Evolutionary conservation across 2,329 filamentous ascomycete species (phyloP), one percentile per base, ranked within the genome.

Genomic region (Mycogone perniciosa): DNA sequence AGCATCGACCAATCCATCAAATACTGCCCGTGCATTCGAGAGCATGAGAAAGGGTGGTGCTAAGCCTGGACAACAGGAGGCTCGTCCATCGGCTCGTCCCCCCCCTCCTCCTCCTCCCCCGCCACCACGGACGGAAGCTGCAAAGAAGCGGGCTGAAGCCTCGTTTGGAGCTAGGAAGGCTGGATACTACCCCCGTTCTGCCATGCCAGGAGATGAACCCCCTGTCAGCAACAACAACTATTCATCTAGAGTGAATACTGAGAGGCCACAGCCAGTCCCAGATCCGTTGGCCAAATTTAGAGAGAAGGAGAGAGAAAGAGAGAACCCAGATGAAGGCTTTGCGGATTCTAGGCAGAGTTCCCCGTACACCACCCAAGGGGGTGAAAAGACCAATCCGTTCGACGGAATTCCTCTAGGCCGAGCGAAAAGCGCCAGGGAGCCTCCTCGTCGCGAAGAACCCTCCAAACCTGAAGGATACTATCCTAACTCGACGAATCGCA

Each of bases 361-460:
- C 5, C 79, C 80, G 0, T 84, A 84, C 59, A 71, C 73, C 39
- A 74, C 71, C 1, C 72, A 76, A 31, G 72, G 77, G 9, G 79
- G 81, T 33, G 81, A 84, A 62, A 83, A 77, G 65, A 76, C 78
- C 4, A 76, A 81, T 42, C 74, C 78, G 0, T 81, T 80, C 52
- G 78, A 80, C 41, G 74, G 71, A 2, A 64, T 62, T 6, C 60
- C 69, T 7, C 51, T 76, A n/a, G 66, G 67, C 44, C 68, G 76
- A n/a, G 67, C 74, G 4, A 71, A 69, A 54, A 79, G 75, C 62
- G 71, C 70, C 13, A 70, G 73, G 33, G 68, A 72, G 31, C 56
- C 64, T 6, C 55, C 62, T 10, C 66, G 64, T 11, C 62, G 51
- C 34, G 58, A 62, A 26, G 62, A 56, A 34, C 49, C 62, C 38